These are phyloP conservation scores for Ascochyta viciae-villosae DNA, from an alignment of 2,329 filamentous ascomycete species.

Conservation along the genomic window DNA sequence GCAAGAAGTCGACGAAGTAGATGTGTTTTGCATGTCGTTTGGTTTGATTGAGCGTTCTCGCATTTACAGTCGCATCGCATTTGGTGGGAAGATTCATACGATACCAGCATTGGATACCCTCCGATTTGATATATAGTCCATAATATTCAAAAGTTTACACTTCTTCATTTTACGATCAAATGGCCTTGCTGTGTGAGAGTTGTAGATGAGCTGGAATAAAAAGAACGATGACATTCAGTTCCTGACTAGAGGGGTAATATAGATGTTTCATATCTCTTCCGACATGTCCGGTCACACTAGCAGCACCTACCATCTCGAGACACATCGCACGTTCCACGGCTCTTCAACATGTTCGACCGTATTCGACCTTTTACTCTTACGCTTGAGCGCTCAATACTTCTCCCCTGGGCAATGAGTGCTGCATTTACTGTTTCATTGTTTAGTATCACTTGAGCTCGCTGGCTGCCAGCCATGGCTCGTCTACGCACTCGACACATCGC, in stretches of 20 bases:
- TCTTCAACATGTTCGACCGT: conserved; percentile 9
- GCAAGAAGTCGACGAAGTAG: conserved; percentile 20
- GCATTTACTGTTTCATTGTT: not conserved
- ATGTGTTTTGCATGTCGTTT: conserved; percentile 1
- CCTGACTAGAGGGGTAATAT: not conserved
- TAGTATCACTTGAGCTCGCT: conserved; percentile 12
- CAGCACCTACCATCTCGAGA: conserved; percentile 17
- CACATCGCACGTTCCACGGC: conserved; percentile 14
- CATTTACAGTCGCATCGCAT: conserved; percentile 20
- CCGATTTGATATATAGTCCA: conserved; percentile 12
- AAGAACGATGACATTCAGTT: not conserved
- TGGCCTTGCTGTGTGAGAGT: not conserved
- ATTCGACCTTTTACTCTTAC: conserved; percentile 1
- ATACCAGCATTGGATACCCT: conserved; percentile 35
- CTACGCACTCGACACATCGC: conserved; percentile 39
- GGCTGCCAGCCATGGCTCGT: conserved; percentile 34
- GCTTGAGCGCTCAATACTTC: not conserved
- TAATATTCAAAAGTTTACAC: conserved; percentile 15
- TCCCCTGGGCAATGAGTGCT: conserved; percentile 18
- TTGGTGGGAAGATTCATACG: conserved; percentile 5
- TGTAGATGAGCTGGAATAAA: not conserved
- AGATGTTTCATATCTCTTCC: conserved; percentile 3
- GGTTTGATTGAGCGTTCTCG: conserved; percentile 18
- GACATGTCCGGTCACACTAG: conserved; percentile 5
- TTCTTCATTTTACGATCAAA: not conserved